These are phyloP conservation scores for Lasiosphaeriaceae sp. DNA, from an alignment of 495 filamentous ascomycete species.

Conservation along the genomic window DNA sequence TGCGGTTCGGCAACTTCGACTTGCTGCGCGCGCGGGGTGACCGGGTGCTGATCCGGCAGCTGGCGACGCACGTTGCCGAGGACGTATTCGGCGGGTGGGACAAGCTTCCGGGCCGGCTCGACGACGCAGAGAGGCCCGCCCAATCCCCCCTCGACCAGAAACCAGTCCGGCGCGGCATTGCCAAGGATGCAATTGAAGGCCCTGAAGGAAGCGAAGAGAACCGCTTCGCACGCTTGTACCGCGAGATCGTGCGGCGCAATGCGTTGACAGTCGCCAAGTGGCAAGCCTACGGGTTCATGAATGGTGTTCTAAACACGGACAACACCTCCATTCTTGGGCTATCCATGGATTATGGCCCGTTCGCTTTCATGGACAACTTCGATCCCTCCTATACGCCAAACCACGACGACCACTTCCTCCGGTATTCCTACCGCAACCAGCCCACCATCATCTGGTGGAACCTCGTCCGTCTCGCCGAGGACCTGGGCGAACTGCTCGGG, in stretches of 20 bases:
- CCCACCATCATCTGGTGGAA: conserved; percentile 99
- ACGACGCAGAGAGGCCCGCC: conserved; percentile 38
- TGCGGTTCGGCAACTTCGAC: conserved; percentile 93
- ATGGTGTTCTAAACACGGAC: conserved; percentile 91
- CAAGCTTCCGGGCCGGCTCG: conserved; percentile 59
- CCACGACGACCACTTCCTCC: conserved; percentile 83
- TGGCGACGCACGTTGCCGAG: conserved; percentile 80
- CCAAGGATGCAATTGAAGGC: conserved; percentile 57
- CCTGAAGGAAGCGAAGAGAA: conserved; percentile 68
- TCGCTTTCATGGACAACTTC: conserved; percentile 94
- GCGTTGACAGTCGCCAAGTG: conserved; percentile 86
- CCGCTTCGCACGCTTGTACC: conserved; percentile 79
- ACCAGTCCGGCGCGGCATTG: conserved; percentile 44
- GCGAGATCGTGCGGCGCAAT: conserved; percentile 82
- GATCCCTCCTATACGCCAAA: conserved; percentile 94
- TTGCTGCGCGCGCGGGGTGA: conserved; percentile 78
- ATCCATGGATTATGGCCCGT: conserved; percentile 90
- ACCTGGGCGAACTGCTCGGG: conserved; percentile 84
- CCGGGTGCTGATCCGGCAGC: conserved; percentile 61
- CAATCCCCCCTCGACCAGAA: conserved; percentile 32
- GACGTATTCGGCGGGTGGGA: conserved; percentile 85
- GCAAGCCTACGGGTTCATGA: conserved; percentile 98
- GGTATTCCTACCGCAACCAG: conserved; percentile 91
- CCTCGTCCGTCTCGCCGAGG: conserved; percentile 84
- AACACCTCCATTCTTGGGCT: conserved; percentile 90